phyloP scores from a whole-genome alignment of 2,329 filamentous ascomycete species.

The Zalaria sp. region DNA sequence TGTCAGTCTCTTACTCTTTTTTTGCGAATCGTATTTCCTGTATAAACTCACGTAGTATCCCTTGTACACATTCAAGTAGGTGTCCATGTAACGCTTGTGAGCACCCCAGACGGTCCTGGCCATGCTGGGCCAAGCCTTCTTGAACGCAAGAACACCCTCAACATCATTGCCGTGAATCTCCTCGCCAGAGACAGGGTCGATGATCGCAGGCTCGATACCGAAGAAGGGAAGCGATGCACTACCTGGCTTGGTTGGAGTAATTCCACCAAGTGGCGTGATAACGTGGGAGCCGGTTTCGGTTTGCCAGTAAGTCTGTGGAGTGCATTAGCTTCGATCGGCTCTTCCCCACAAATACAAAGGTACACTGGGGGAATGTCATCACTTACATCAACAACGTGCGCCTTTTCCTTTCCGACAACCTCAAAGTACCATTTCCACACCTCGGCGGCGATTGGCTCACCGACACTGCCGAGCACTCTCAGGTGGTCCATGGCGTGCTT shows the following conservation, averaged over 20 bases:
- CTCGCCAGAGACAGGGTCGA: constrained; percentile 87
- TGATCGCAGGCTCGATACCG: constrained; percentile 92
- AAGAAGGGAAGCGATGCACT: constrained; percentile 96
- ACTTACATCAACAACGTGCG: constrained; percentile 87
- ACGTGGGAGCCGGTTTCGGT: constrained; percentile 96
- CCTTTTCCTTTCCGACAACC: constrained; percentile 81
- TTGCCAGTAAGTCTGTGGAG: constrained; percentile 88
- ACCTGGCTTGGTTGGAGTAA: constrained; percentile 93
- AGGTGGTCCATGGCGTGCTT: constrained; percentile 80
- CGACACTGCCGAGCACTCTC: constrained; percentile 83
- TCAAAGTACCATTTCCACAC: constrained; percentile 99
- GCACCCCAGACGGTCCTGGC: constrained; percentile 94
- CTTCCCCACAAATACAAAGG: background rate
- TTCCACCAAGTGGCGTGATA: constrained; percentile 81
- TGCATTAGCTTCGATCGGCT: constrained; percentile 6
- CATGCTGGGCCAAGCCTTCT: constrained; percentile 98
- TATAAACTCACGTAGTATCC: constrained; percentile 76
- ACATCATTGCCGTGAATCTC: constrained; percentile 94
- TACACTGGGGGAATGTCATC: background rate
- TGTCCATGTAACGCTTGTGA: constrained; percentile 98
- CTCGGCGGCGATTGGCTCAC: constrained; percentile 93
- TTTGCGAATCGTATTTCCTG: background rate
- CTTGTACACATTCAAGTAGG: constrained; percentile 93
- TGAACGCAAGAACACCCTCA: constrained; percentile 92
- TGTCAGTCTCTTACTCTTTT: background rate